A percentile compares a stretch with the other conserved stretches of the same genome.
These are phyloP conservation scores for Boletus coccyginus DNA, from an alignment of 768 basidiomycete species.

Conservation along the genomic window DNA sequence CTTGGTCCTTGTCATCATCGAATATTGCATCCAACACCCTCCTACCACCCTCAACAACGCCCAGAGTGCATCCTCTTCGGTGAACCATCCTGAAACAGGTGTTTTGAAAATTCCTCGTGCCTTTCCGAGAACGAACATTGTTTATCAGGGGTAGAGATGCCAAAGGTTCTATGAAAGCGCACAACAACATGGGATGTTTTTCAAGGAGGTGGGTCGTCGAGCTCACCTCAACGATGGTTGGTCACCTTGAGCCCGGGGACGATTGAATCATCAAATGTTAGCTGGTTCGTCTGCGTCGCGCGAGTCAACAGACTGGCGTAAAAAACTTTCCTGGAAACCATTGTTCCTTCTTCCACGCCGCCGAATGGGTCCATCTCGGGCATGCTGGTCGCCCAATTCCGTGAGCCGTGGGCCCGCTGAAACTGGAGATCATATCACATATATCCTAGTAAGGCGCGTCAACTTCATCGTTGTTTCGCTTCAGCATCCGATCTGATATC, in stretches of 20 bases:
- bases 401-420: slow-evolving; percentile 47
- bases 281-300: slow-evolving; percentile 49
- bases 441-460: neutral
- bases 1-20: slow-evolving; percentile 37
- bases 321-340: no score
- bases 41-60: slow-evolving; percentile 45
- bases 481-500: slow-evolving; percentile 41
- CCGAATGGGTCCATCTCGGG: slow-evolving; percentile 17
- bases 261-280: slow-evolving; percentile 44
- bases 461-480: slow-evolving; percentile 58
- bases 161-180: slow-evolving; percentile 48
- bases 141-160: slow-evolving; percentile 66
- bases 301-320: slow-evolving; percentile 37
- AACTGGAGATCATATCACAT: neutral
- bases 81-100: slow-evolving; percentile 50
- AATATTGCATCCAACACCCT: slow-evolving; percentile 43
- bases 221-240: slow-evolving; percentile 51
- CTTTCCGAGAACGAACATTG: slow-evolving; percentile 41
- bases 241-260: slow-evolving; percentile 29
- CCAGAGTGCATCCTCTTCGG: slow-evolving; percentile 59
- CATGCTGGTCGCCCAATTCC: slow-evolving; percentile 49
- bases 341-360: no score
- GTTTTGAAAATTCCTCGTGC: slow-evolving; percentile 39
- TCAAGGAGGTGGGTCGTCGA: neutral
- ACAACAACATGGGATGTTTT: neutral